Conservation (phyloP, 345 rosid genomes). For the Capsella bursapastoris region DNA sequence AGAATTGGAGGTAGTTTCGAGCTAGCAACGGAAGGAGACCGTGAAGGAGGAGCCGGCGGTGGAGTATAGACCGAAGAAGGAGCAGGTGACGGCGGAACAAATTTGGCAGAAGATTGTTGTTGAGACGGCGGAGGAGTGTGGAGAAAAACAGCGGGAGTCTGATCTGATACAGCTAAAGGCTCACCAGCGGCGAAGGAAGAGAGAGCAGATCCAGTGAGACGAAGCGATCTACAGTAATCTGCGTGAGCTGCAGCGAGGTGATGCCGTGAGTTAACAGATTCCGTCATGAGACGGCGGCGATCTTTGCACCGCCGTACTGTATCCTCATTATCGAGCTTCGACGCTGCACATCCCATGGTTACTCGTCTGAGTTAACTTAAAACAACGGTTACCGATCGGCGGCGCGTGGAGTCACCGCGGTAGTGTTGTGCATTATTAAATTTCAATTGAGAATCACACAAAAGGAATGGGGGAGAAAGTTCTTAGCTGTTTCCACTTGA, state of each 20-base stretch:
- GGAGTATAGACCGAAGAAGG: constrained; percentile 53
- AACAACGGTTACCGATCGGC: constrained; percentile 5
- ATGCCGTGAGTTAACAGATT: constrained; percentile 85
- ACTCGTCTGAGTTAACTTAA: background rate
- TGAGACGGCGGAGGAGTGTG: constrained; percentile 41
- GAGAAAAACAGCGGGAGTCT: constrained; percentile 84
- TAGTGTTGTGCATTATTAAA: background rate
- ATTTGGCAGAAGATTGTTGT: background rate
- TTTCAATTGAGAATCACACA: background rate
- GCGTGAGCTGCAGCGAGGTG: constrained; percentile 91
- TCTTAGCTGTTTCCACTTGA: constrained; percentile 42
- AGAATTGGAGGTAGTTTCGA: constrained; percentile 62
- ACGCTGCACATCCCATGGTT: constrained; percentile 87
- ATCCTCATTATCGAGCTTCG: constrained; percentile 94
- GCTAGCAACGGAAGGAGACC: constrained; percentile 58
- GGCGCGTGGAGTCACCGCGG: constrained; percentile 33
- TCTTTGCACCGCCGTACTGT: constrained; percentile 92
- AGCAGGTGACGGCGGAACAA: constrained; percentile 45
- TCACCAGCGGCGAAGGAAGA: constrained; percentile 80
- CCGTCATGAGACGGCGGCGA: constrained; percentile 93
- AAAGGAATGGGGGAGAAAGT: constrained; percentile 14
- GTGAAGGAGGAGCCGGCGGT: constrained; percentile 48
- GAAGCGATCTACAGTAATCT: constrained; percentile 90
- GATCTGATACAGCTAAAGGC: constrained; percentile 73
- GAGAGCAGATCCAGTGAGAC: constrained; percentile 87